phyloP scores from a whole-genome alignment of 1,284 basidiomycete genomes.

The Naganishia cerealis region DNA sequence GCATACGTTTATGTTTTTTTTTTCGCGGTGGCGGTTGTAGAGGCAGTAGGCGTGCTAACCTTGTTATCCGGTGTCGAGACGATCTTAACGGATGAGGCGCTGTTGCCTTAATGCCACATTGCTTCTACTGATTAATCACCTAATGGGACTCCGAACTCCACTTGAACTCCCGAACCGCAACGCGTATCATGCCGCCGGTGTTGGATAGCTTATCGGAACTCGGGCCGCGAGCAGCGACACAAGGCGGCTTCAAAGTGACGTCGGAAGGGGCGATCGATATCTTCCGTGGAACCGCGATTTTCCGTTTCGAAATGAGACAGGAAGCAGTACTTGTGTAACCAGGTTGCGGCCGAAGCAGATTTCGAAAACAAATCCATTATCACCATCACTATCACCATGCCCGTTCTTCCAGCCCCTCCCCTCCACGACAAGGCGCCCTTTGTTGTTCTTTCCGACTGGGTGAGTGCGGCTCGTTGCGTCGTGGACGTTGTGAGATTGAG shows the following conservation, averaged over 20 bases:
- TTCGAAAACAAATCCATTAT: not conserved
- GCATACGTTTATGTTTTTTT: too few relatives aligned
- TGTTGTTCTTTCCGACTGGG: slow-evolving; percentile 83
- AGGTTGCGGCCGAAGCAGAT: not conserved
- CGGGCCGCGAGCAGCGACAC: too few relatives aligned
- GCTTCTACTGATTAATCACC: too few relatives aligned
- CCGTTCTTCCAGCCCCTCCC: slow-evolving; percentile 69
- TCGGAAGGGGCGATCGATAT: not conserved
- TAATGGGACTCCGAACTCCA: too few relatives aligned
- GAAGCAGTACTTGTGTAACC: not conserved
- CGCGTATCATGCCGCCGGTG: too few relatives aligned
- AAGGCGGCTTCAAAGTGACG: not conserved
- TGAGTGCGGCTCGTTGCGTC: slow-evolving; percentile 54
- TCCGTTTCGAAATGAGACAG: slow-evolving; percentile 6
- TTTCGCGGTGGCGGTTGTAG: too few relatives aligned
- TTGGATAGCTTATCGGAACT: too few relatives aligned
- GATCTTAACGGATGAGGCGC: too few relatives aligned
- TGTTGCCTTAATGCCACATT: too few relatives aligned
- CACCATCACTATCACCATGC: slow-evolving; percentile 31
- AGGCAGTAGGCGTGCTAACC: too few relatives aligned
- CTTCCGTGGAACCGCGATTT: not conserved
- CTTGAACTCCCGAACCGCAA: too few relatives aligned
- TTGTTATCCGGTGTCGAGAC: too few relatives aligned
- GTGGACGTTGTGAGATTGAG: slow-evolving; percentile 1
- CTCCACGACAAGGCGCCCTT: slow-evolving; percentile 77